Conservation (phyloP, 1,284 basidiomycete species). For the Pascua sp. region DNA sequence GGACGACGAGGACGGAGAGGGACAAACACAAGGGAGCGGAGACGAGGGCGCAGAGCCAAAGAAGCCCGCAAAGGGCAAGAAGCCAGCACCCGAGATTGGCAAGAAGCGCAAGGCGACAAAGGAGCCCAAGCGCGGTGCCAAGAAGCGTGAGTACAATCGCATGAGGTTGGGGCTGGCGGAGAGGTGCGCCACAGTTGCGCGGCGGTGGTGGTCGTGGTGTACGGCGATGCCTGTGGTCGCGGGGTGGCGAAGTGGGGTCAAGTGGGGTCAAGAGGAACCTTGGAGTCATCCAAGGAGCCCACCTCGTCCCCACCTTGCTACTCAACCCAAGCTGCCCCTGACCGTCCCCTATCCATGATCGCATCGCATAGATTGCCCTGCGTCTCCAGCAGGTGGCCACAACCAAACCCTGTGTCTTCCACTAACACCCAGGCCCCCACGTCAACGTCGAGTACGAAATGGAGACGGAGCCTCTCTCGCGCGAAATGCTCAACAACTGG, state of each 20-base stretch:
- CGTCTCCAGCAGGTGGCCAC: no score
- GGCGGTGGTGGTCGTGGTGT: no score
- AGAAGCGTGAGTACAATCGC: slow-evolving; percentile 29
- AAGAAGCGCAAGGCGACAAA: slow-evolving; percentile 51
- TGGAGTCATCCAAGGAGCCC: no score
- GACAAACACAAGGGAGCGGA: neutral
- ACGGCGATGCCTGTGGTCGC: no score
- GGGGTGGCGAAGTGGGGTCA: no score
- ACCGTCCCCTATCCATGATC: no score
- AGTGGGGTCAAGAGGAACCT: no score
- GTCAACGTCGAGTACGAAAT: slow-evolving; percentile 96
- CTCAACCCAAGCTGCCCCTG: no score
- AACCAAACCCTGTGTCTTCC: no score
- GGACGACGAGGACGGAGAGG: slow-evolving; percentile 35
- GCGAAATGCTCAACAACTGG: slow-evolving; percentile 53
- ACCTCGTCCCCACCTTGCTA: no score
- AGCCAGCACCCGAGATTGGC: slow-evolving; percentile 26
- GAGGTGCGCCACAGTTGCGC: neutral
- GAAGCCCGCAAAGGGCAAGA: slow-evolving; percentile 12
- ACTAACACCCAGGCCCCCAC: slow-evolving; percentile 53
- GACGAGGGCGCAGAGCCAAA: slow-evolving; percentile 23
- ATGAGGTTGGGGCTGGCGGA: neutral
- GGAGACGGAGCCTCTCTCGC: slow-evolving; percentile 68
- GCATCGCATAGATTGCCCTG: no score
- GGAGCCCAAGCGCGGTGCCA: slow-evolving; percentile 57